Evolutionary conservation across 768 basidiomycete genomes (phyloP), one percentile per base, ranked within the genome.

Genomic region (Calocybe gangraenosa): DNA sequence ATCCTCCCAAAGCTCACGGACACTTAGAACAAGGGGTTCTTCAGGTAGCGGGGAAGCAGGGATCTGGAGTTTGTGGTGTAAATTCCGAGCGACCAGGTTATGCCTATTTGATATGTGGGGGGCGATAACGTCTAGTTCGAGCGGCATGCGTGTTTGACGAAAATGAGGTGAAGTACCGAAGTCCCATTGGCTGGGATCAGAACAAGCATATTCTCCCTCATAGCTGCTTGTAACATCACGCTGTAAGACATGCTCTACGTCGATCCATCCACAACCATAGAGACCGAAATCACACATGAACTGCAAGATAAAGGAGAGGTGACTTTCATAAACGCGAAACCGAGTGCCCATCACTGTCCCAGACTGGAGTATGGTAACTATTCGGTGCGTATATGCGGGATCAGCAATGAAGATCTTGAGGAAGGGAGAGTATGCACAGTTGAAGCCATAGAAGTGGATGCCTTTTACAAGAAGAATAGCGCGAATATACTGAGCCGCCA

Each of bases 1-100:
- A 56, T 97, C 93, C 40, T 94, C 90, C 95, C 95, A 99, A 2
- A 98, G 72, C 65, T 97, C 95, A 50, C 89, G 82, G 37, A 98
- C 87, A 56, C 91, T 84, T 33, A 83, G 71, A 5, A 99, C 87
- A 20, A 95, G 75, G 35, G 88, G 90, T 53, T 89, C 88, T 9
- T 73, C 51, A 44, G 81, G 60, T 13, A 74, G 54, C 33, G 68
- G 56, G 15, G 77, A 65, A 23, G 73, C 64, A 44, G 84, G 79
- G 48, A 92, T 87, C 47, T 77, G 74, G 57, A 90, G 79, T 50
- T 86, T 84, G 37, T 84, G 69, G 51, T 74, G 73, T 21, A 82
- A 48, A 50, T 81, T 74, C 32, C 92, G 81, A 2, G 84, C 68
- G 18, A 65, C 56, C 38, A 96, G 67, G 18, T 61, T 69, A 49